phyloP scores from a whole-genome alignment of 1,284 basidiomycete species.

The Ganoderma resinaceum region DNA sequence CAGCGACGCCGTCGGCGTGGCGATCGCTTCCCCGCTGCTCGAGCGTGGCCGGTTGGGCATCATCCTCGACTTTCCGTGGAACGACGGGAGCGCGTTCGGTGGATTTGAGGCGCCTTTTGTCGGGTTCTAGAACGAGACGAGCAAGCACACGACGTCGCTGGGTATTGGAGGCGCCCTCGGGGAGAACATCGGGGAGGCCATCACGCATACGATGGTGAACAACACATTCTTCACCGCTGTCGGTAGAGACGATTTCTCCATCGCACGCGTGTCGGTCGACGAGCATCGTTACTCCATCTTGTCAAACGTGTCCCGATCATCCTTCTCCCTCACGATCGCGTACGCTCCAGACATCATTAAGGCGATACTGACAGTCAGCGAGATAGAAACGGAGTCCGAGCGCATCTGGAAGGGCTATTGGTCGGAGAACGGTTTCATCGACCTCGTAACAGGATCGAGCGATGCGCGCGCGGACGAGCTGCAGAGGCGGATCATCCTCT shows the following conservation, averaged over 20 bases:
- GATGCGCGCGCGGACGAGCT: slow-evolving; percentile 60
- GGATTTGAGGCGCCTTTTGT: slow-evolving; percentile 57
- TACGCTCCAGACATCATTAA: slow-evolving; percentile 38
- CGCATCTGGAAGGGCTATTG: slow-evolving; percentile 56
- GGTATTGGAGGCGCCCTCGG: slow-evolving; percentile 29
- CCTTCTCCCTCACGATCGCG: slow-evolving; percentile 45
- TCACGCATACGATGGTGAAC: slow-evolving; percentile 50
- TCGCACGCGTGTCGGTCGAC: slow-evolving; percentile 48
- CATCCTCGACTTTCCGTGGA: slow-evolving; percentile 68
- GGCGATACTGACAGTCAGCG: slow-evolving; percentile 31
- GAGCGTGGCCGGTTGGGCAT: slow-evolving; percentile 48
- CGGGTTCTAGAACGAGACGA: slow-evolving; percentile 54
- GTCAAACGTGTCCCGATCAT: slow-evolving; percentile 24
- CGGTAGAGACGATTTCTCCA: slow-evolving; percentile 44
- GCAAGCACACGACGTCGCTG: slow-evolving; percentile 55
- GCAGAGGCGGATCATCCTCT: slow-evolving; percentile 62
- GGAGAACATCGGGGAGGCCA: slow-evolving; percentile 42
- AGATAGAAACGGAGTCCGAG: slow-evolving; percentile 45
- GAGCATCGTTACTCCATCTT: slow-evolving; percentile 52
- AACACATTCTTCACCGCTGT: slow-evolving; percentile 54
- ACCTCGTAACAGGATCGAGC: slow-evolving; percentile 55
- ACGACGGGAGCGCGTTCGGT: slow-evolving; percentile 60
- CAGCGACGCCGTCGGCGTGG: slow-evolving; percentile 49
- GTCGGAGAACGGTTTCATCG: slow-evolving; percentile 57
- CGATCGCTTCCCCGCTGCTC: slow-evolving; percentile 50